Percentiles rank a stretch among this genome's conserved stretches.
phyloP scores from a whole-genome alignment of 441 rosid genomes.

The Pelargonium myrrhifolium region DNA sequence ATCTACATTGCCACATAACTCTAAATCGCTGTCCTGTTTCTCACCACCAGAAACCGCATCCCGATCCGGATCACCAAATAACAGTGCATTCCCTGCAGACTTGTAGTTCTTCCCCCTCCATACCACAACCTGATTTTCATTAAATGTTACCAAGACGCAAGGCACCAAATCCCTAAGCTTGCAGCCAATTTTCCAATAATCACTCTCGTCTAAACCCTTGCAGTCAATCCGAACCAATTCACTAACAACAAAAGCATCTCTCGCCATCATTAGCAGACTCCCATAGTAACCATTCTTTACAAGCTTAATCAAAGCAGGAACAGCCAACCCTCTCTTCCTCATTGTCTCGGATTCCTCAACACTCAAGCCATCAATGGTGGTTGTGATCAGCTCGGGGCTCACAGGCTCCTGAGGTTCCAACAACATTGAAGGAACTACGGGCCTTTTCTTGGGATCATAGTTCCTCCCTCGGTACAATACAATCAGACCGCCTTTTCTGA shows the following conservation, averaged over 20 bases:
- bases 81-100: too few species aligned
- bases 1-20: too few species aligned
- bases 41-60: too few species aligned
- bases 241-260: slow-evolving; percentile 67
- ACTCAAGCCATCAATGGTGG: slow-evolving; percentile 70
- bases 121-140: slow-evolving; percentile 77
- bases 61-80: too few species aligned
- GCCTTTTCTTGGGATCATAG: slow-evolving; percentile 66
- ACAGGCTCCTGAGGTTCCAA: slow-evolving; percentile 93
- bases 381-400: slow-evolving; percentile 72
- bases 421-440: slow-evolving; percentile 71
- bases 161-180: slow-evolving; percentile 85
- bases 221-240: slow-evolving; percentile 81
- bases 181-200: slow-evolving; percentile 86
- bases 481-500: slow-evolving; percentile 63
- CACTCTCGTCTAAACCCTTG: slow-evolving; percentile 69
- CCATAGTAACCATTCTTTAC: slow-evolving; percentile 94
- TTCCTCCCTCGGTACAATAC: slow-evolving; percentile 82
- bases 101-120: slow-evolving; percentile 71
- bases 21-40: too few species aligned
- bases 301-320: slow-evolving; percentile 68
- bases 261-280: slow-evolving; percentile 76
- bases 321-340: slow-evolving; percentile 65
- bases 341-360: slow-evolving; percentile 73
- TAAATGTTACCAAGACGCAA: slow-evolving; percentile 74